phyloP scores from a whole-genome alignment of 1,139 yeast genomes.

The Yamadazyma diospyri region DNA sequence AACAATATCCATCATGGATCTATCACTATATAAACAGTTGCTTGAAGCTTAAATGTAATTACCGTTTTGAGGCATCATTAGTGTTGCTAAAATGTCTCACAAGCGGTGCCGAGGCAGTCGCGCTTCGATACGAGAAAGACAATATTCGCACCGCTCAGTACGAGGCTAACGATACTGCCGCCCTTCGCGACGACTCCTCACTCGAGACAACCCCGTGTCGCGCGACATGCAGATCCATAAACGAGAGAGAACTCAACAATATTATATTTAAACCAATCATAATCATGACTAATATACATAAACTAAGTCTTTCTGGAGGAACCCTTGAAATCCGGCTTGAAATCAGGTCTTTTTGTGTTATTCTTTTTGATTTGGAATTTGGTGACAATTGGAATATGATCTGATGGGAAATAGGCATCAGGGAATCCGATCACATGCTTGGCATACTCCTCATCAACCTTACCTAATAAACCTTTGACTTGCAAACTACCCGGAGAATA shows the following conservation, averaged over 20 bases:
- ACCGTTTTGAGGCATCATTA: background rate
- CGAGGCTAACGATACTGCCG: no score
- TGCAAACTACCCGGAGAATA: constrained; percentile 74
- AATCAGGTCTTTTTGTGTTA: constrained; percentile 33
- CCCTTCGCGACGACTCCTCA: no score
- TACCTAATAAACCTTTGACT: constrained; percentile 84
- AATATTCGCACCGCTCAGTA: no score
- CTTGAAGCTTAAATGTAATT: no score
- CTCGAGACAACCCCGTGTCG: no score
- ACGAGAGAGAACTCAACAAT: no score
- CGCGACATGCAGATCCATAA: background rate
- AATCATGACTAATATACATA: constrained; percentile 13
- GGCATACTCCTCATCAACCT: constrained; percentile 74
- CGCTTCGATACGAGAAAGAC: no score
- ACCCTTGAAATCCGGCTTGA: constrained; percentile 53
- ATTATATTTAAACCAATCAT: constrained; percentile 2
- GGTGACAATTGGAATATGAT: constrained; percentile 82
- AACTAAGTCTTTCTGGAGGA: constrained; percentile 47
- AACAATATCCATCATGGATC: no score
- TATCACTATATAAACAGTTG: no score
- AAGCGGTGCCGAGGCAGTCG: no score
- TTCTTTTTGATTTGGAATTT: constrained; percentile 68
- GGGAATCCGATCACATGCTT: constrained; percentile 87
- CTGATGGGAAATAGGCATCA: constrained; percentile 90
- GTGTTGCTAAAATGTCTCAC: constrained; percentile 1